These are phyloP conservation scores for Sugiyamaella castrensis DNA, from an alignment of 1,139 yeast genomes.

Conservation along the genomic window DNA sequence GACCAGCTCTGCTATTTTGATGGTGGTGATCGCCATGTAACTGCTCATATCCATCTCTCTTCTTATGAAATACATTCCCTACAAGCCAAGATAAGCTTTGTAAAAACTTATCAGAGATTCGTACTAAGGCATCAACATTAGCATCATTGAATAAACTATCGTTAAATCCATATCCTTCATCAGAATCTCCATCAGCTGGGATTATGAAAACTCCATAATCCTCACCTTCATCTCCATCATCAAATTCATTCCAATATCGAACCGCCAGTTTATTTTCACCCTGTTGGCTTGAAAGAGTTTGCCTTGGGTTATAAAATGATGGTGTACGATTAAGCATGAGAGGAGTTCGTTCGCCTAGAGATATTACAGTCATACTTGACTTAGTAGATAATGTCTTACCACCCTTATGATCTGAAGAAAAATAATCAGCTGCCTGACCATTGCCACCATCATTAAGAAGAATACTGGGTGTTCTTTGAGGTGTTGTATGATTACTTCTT, in stretches of 20 bases:
- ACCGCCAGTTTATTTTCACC: conserved; percentile 34
- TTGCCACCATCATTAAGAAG: conserved; percentile 19
- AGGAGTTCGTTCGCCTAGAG: conserved; percentile 7
- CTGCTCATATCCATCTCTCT: conserved; percentile 14
- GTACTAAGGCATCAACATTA: conserved; percentile 36
- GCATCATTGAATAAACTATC: conserved; percentile 36
- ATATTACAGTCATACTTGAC: conserved; percentile 1
- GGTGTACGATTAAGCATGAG: conserved; percentile 13
- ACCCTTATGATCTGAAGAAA: background rate
- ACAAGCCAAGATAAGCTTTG: conserved; percentile 19
- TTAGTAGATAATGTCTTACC: conserved; percentile 1
- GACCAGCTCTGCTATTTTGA: background rate
- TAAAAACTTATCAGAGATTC: conserved; percentile 27
- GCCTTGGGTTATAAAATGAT: conserved; percentile 15
- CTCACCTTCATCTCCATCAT: conserved; percentile 54
- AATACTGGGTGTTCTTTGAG: conserved; percentile 18
- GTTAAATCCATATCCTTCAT: conserved; percentile 3
- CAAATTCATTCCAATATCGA: conserved; percentile 73
- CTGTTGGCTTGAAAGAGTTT: conserved; percentile 6
- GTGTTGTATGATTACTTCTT: conserved; percentile 4
- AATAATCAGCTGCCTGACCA: conserved; percentile 3
- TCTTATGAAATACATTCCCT: conserved; percentile 8
- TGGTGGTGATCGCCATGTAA: conserved; percentile 12
- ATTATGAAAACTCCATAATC: conserved; percentile 37
- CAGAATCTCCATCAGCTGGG: conserved; percentile 31